Percentiles rank a stretch among this genome's conserved stretches.
These are phyloP conservation scores for Sclerotinia minor DNA, from an alignment of 2,329 filamentous ascomycete species.

Conservation along the genomic window DNA sequence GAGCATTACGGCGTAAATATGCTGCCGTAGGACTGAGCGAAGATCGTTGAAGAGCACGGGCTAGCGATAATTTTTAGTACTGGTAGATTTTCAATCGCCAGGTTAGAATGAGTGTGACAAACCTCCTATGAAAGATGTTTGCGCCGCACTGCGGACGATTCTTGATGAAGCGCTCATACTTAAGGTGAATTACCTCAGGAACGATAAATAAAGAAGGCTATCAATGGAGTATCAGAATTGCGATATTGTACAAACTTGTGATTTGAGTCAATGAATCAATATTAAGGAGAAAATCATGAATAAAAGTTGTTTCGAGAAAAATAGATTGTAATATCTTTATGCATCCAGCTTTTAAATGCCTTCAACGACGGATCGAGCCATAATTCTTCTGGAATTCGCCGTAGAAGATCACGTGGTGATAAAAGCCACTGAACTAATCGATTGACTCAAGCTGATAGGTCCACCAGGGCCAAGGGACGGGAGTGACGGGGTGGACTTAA, in stretches of 20 bases:
- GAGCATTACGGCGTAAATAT: slow-evolving; percentile 41
- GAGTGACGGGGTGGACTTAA: slow-evolving; percentile 11
- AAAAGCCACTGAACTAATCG: neutral
- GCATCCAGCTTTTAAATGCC: slow-evolving; percentile 11
- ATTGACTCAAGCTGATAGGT: slow-evolving; percentile 4
- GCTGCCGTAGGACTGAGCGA: slow-evolving; percentile 35
- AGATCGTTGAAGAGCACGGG: slow-evolving; percentile 38
- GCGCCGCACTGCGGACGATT: slow-evolving; percentile 42
- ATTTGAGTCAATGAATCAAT: neutral
- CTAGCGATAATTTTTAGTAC: slow-evolving; percentile 28
- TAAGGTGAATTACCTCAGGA: slow-evolving; percentile 12
- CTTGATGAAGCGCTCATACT: slow-evolving; percentile 43
- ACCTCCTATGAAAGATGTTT: slow-evolving; percentile 40
- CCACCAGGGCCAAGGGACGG: neutral
- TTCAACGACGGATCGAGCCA: slow-evolving; percentile 10
- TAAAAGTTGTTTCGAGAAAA: neutral
- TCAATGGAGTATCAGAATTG: slow-evolving; percentile 12
- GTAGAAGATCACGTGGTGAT: slow-evolving; percentile 17
- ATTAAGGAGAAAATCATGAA: neutral
- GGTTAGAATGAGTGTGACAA: slow-evolving; percentile 31
- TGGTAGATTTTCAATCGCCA: no score
- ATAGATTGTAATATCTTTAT: slow-evolving; percentile 12
- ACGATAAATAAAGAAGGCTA: slow-evolving; percentile 11
- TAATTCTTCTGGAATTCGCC: slow-evolving; percentile 14
- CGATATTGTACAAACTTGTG: neutral